Evolutionary conservation across 345 rosid genomes (phyloP), one percentile per base, ranked within the genome.

Genomic region (Punica granatum): DNA sequence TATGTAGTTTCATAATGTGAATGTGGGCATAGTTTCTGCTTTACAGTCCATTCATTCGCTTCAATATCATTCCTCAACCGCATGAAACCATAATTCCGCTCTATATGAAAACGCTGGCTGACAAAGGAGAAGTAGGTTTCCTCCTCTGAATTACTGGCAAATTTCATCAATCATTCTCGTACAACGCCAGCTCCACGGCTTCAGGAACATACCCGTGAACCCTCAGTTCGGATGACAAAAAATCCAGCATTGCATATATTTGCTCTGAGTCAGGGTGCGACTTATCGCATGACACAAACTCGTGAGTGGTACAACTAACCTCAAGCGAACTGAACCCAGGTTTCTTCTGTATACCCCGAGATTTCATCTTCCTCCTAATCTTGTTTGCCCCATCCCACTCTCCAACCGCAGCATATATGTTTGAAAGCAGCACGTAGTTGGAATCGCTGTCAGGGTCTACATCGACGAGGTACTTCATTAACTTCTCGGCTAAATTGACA

Each of bases 241-340:
- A 79, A 66, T 86, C 70, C 13, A 92, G 80, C 67, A 75, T 79
- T 30, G 66, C 67, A 42, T 85, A 77, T 39, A 92, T 82, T 25
- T 64, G 30, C 39, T 74, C 67, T 0, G 82, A 69, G 43, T 88
- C 80, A 0, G 14, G 60, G 67, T 92, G 96, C 3, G 85, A 75
- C 70, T 76, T 79, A 69, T 89, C 92, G 26, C 85, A 79, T 0
- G 92, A 85, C 72, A 85, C 84, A 76, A 92, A 92, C 65, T 83
- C 86, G 73, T 92, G 88, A 60, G 67, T 75, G 30, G 53, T n/a
- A 71, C 82, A 69, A 63, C 78, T 83, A 44, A 86, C 75, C 82
- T 89, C 98, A 67, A 89, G 69, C 1, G 92, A 83, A 71, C 94
- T 89, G 71, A 78, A 80, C 36, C 94, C 94, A 15, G 90, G 94